Conservation (phyloP, 805 yeast species). For the Clavispora santaluciae region DNA sequence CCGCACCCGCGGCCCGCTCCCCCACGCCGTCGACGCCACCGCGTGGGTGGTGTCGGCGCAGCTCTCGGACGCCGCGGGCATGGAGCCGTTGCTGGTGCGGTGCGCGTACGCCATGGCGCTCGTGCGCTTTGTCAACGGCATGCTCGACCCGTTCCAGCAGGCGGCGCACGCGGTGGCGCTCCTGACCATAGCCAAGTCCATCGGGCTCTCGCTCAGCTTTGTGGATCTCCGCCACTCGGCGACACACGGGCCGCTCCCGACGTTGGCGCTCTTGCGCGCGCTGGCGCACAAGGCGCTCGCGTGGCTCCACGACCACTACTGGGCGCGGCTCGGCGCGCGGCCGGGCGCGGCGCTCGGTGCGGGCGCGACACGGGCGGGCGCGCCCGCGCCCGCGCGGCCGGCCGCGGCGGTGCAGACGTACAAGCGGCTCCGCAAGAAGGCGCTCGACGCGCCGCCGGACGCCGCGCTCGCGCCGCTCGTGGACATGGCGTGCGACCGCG, state of each 20-base stretch:
- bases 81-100: conserved; percentile 28
- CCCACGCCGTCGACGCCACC: conserved; percentile 71
- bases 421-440: conserved; percentile 1
- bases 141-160: conserved; percentile 82
- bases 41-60: conserved; percentile 50
- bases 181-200: conserved; percentile 62
- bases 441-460: not conserved
- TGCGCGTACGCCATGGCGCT: conserved; percentile 67
- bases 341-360: too few relatives aligned
- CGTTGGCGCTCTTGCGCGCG: conserved; percentile 60
- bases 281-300: conserved; percentile 55
- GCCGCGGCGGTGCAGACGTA: not conserved
- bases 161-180: conserved; percentile 75
- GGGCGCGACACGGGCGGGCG: too few relatives aligned
- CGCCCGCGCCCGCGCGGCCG: too few relatives aligned
- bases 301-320: conserved; percentile 74
- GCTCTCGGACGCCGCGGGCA: conserved; percentile 33
- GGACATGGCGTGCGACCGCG: not conserved
- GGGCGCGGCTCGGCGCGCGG: conserved; percentile 52
- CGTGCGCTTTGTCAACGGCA: conserved; percentile 85
- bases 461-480: not conserved
- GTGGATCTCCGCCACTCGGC: conserved; percentile 89
- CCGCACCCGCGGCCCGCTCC: conserved; percentile 56
- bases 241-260: conserved; percentile 83
- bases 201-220: conserved; percentile 71